phyloP scores from a whole-genome alignment of 2,329 filamentous ascomycete species.

The Aspergillus floridensis region DNA sequence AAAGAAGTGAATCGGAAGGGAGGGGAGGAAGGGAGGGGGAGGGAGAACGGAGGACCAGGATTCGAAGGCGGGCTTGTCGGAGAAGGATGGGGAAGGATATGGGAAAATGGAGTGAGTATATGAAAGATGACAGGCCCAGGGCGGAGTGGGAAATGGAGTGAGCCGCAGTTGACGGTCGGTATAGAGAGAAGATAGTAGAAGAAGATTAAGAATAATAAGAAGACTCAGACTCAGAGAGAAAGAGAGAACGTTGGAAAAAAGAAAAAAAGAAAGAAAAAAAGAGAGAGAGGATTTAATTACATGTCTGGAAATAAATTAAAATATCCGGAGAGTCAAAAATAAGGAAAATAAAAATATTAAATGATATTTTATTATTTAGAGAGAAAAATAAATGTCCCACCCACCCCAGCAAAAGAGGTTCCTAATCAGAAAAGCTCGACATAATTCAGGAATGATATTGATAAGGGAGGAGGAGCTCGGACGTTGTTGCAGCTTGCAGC shows the following conservation, averaged over 20 bases:
- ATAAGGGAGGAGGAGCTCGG: conserved; percentile 6
- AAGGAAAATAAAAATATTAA: background rate
- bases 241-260: conserved; percentile 8
- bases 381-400: background rate
- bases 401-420: background rate
- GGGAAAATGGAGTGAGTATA: conserved; percentile 12
- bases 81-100: conserved; percentile 2
- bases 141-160: conserved; percentile 5
- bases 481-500: background rate
- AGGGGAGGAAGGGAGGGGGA: background rate
- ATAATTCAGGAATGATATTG: conserved; percentile 7
- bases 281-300: conserved; percentile 8
- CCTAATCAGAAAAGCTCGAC: background rate
- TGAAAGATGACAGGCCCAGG: conserved; percentile 6
- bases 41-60: background rate
- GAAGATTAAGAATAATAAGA: conserved; percentile 5
- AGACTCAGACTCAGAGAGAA: conserved; percentile 6
- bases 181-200: background rate
- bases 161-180: conserved; percentile 10
- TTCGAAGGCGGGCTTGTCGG: background rate
- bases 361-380: background rate
- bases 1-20: conserved; percentile 7
- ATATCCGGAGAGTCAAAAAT: background rate
- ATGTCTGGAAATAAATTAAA: conserved; percentile 3
- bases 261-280: too few species aligned